Evolutionary conservation across 371 early-diverging fungal species (phyloP), one percentile per base, ranked within the genome.

Genomic region (Smittium mucronatum): DNA sequence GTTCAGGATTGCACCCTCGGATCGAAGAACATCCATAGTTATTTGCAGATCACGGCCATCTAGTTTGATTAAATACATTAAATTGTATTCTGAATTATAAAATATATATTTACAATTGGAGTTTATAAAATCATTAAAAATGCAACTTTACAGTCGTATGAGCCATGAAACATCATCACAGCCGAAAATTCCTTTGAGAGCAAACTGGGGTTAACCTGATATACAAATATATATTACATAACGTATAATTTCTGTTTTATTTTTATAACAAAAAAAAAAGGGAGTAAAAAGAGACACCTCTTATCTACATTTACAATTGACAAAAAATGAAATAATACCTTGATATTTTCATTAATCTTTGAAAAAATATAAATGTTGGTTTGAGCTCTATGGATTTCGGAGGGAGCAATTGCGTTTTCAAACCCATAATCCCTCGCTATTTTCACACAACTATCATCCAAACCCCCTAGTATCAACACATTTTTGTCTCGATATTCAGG

Each of bases 161-260:
- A 87, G 75, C 93, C 94, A 73, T 94, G 88, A 76, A 93, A 89
- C 71, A 92, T 83, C 85, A 93, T 82, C 0, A 91, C 82, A 2
- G 89, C 89, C 33, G 85, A 80, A 69, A 90, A 83, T 30, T 87
- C 85, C 30, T 80, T 74, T 36, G 78, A 72, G 30, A 72, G 58
- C 34, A 63, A 78, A 69, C 75, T 74, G 26, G 73, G 71, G 26
- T 29, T 2, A 16, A 21, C 58, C 8, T 17, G n/a, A n/a, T n/a
- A n/a, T n/a, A n/a, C n/a, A n/a, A n/a, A n/a, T n/a, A n/a, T n/a
- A n/a, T n/a, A n/a, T n/a, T n/a, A n/a, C n/a, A n/a, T n/a, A n/a
- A n/a, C n/a, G n/a, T n/a, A n/a, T n/a, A n/a, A n/a, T n/a, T n/a
- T n/a, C n/a, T n/a, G n/a, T n/a, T n/a, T n/a, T n/a, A n/a, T n/a